Conservation (phyloP, 495 filamentous ascomycete genomes). For the Aspergillus carlsbadensis region DNA sequence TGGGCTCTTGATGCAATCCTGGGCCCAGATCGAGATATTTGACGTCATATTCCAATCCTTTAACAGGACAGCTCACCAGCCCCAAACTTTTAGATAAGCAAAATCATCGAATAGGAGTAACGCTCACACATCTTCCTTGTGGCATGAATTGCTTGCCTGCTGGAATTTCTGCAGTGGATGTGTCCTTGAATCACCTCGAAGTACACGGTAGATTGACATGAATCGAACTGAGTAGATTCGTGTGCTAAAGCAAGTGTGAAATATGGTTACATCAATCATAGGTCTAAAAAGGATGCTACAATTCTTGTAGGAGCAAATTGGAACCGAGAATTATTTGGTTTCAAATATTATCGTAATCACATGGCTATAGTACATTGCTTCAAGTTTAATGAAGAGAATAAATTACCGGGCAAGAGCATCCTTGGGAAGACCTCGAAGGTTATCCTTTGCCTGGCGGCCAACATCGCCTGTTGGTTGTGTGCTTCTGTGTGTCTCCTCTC, state of each 20-base stretch:
- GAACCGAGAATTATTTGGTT: background rate
- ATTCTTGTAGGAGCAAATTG: no score
- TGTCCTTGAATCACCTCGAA: no score
- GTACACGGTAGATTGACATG: no score
- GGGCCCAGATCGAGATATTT: background rate
- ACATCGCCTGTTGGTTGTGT: constrained; percentile 43
- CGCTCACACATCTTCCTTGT: no score
- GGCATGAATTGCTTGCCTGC: background rate
- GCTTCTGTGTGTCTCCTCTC: constrained; percentile 37
- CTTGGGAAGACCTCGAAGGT: constrained; percentile 46
- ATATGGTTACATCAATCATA: no score
- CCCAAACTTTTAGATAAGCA: background rate
- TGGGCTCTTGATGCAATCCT: constrained; percentile 9
- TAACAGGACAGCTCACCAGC: constrained; percentile 14
- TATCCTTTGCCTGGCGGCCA: constrained; percentile 56
- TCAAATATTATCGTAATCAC: constrained; percentile 5
- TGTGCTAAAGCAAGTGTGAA: no score
- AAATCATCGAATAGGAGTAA: no score
- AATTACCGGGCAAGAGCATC: constrained; percentile 45
- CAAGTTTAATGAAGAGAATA: background rate
- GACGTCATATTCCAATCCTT: background rate
- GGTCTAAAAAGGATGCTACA: no score
- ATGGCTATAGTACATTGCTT: constrained; percentile 10
- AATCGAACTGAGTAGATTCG: no score
- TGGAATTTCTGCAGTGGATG: no score